Evolutionary conservation across 2,329 filamentous ascomycete species (phyloP), one percentile per base, ranked within the genome.

Genomic region (Fusarium graminum): DNA sequence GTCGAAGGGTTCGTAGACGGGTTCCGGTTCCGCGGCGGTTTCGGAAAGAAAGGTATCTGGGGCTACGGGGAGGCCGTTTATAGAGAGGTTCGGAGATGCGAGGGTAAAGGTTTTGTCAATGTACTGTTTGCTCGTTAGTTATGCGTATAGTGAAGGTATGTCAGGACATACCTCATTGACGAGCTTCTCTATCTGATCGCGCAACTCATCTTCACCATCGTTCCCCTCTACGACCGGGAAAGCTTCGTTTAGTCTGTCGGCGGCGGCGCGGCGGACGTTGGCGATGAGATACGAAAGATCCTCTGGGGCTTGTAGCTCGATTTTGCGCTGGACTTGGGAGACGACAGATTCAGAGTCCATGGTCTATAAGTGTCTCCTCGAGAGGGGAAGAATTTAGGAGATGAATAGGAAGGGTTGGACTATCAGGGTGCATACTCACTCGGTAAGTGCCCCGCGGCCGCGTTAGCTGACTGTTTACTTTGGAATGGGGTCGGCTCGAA

Each of bases 271-370:
- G 74, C 88, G 88, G 65, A 92, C 86, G 73, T 92, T 92, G 67
- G 84, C 80, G 70, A 91, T 84, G 28, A 94, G 85, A 78, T 89
- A 92, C 55, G 84, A 80, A 32, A 94, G 83, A 78, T 94, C 92
- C 46, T 90, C 87, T 40, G 88, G 86, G n/a, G 86, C 85, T 80
- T 94, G 91, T 50, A 94, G 87, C 80, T 94, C 92, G 76, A 94
- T 91, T 79, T 89, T 90, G 76, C 92, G 89, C 78, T 93, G 88
- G 68, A 78, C 77, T 36, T 80, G 75, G 10, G 77, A 72, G 57
- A 76, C 70, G 56, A 74, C 65, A 12, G 74, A 76, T 52, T 77
- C 75, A 32, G 75, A 71, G 64, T 76, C 75, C 78, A 80, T 80
- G 63, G 44, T 30, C 32, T 34, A n/a, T 39, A 52, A 30, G 4